Evolutionary conservation across 805 yeast species (phyloP).

Genomic region (Schizosaccharomyces pombe): ASM294v3 CU329670.1:2098501-2099000

Average conservation of each 20-base stretch:
- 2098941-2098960: slow-evolving; percentile 29
- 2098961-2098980: slow-evolving; percentile 72
- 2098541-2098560: slow-evolving; percentile 70
- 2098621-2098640: slow-evolving; percentile 76
- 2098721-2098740: slow-evolving; percentile 27
- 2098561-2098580: slow-evolving; percentile 65
- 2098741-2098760: slow-evolving; percentile 33
- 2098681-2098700: slow-evolving; percentile 82
- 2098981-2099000: slow-evolving; percentile 72
- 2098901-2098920: slow-evolving; percentile 62
- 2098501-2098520: slow-evolving; percentile 85
- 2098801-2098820: slow-evolving; percentile 44
- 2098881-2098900: slow-evolving; percentile 41
- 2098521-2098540: slow-evolving; percentile 97
- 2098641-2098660: slow-evolving; percentile 38
- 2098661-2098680: slow-evolving; percentile 61
- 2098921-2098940: slow-evolving; percentile 47
- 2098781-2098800: slow-evolving; percentile 27
- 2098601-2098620: slow-evolving; percentile 82
- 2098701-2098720: slow-evolving; percentile 54
- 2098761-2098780: slow-evolving; percentile 38
- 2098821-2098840: slow-evolving; percentile 46
- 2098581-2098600: slow-evolving; percentile 70
- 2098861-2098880: slow-evolving; percentile 85
- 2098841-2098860: slow-evolving; percentile 79